These are phyloP conservation scores for Fusarium sp. DNA, from an alignment of 2,329 filamentous ascomycete species.

Conservation along the genomic window DNA sequence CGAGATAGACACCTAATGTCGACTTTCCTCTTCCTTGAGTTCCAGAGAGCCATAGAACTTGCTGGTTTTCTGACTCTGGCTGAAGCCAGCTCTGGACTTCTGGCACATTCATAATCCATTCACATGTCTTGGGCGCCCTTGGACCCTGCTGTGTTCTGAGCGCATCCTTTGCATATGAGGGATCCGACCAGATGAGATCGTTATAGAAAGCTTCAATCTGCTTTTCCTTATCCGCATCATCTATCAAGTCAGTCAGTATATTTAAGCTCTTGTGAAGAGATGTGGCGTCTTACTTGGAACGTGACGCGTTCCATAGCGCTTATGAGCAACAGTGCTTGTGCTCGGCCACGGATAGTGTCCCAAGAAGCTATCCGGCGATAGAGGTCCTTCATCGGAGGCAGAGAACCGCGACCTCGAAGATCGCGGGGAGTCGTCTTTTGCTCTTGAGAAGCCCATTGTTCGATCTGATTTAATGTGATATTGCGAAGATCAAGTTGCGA, in stretches of 20 bases:
- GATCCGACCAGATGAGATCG: conserved; percentile 22
- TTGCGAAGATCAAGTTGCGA: neutral
- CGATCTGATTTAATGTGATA: neutral
- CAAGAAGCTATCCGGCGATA: conserved; percentile 23
- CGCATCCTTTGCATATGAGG: conserved; percentile 15
- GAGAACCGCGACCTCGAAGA: conserved; percentile 22
- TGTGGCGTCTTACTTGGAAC: conserved; percentile 7
- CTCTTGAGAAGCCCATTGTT: conserved; percentile 9
- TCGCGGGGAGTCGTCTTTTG: conserved; percentile 14
- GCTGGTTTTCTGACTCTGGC: neutral
- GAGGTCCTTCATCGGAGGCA: conserved; percentile 12
- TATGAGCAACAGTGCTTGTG: conserved; percentile 22
- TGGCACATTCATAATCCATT: conserved; percentile 18
- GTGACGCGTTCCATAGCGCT: conserved; percentile 15
- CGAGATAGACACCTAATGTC: conserved; percentile 14
- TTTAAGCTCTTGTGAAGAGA: neutral
- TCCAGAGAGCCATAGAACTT: conserved; percentile 15
- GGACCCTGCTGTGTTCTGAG: conserved; percentile 19
- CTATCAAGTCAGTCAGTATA: conserved; percentile 14
- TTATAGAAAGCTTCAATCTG: conserved; percentile 20
- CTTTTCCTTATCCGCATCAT: conserved; percentile 8
- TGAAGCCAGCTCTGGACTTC: conserved; percentile 12
- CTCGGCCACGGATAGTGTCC: conserved; percentile 29
- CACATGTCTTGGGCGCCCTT: conserved; percentile 12
- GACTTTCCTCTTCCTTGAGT: conserved; percentile 19